phyloP scores from a whole-genome alignment of 768 basidiomycete species.

The Amanita jacksonii region DNA sequence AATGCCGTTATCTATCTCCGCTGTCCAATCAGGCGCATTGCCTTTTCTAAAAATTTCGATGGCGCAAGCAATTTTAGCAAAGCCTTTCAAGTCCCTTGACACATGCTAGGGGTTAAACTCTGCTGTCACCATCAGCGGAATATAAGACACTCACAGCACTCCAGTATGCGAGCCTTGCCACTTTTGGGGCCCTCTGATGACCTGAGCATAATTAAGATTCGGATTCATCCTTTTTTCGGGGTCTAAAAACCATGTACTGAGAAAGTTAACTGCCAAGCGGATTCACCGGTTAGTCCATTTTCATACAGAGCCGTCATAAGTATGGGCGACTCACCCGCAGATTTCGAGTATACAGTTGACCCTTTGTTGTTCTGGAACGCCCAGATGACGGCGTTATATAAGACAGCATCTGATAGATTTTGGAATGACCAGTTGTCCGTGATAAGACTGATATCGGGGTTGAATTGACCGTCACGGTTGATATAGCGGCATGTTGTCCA shows the following conservation, averaged over 20 bases:
- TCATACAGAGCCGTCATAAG: background rate
- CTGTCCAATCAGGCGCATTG: conserved; percentile 43
- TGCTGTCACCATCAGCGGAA: too few species aligned
- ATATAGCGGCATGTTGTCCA: conserved; percentile 52
- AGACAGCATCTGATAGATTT: conserved; percentile 46
- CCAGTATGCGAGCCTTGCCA: conserved; percentile 41
- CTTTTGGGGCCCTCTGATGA: conserved; percentile 31
- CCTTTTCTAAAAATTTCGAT: conserved; percentile 44
- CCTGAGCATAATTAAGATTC: conserved; percentile 49
- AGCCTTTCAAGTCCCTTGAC: conserved; percentile 39
- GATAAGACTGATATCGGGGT: conserved; percentile 50
- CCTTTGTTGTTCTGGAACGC: conserved; percentile 19
- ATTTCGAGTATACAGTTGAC: conserved; percentile 26
- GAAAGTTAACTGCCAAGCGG: conserved; percentile 28
- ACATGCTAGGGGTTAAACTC: too few species aligned
- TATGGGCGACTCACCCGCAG: conserved; percentile 22
- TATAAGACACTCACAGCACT: conserved; percentile 33
- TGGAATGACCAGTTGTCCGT: conserved; percentile 48
- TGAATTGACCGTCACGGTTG: conserved; percentile 50
- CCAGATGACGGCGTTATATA: conserved; percentile 53
- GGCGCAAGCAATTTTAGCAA: conserved; percentile 45
- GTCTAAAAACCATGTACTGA: conserved; percentile 56
- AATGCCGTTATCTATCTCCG: conserved; percentile 38
- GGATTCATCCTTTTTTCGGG: conserved; percentile 52
- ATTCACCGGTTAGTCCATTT: too few species aligned